Evolutionary conservation across 805 yeast species (phyloP), one percentile per base, ranked within the genome.

Genomic region (Sugiyamaella qingdaonensis): DNA sequence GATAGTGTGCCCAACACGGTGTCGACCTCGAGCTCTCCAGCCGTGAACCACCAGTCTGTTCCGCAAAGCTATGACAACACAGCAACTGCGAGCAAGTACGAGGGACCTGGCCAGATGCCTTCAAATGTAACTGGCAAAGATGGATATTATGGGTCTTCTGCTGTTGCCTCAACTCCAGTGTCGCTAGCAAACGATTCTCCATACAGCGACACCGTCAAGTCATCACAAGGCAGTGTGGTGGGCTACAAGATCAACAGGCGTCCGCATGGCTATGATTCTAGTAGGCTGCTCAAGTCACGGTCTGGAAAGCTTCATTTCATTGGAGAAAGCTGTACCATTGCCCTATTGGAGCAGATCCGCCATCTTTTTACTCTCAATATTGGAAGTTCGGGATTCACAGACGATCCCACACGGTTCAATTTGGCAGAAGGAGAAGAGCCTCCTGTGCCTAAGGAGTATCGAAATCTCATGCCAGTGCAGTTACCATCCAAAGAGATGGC

Each of bases 261-360:
- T 19, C 35, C 37, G 5, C 31, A 35, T 24, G 21, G 45, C 29
- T n/a, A 35, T n/a, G 49, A 46, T 14, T 9, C 41, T 8, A n/a
- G 70, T 24, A 62, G 74, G 41, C 55, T 73, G 19, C 51, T 74
- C 11, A 61, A 62, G 55, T 77, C 73, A 53, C 64, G 62, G 8
- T 62, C 65, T 4, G 76, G 77, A 0, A 68, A 67, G 21, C 55
- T 68, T 14, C 57, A 75, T 21, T 74, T 72, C 51, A 55, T 74
- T 48, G 78, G 78, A 8, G 78, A 75, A 51, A 68, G 74, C 31
- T 71, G 74, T 34, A 72, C 76, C 0, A 60, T 73, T 10, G 69
- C 78, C 1, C 62, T 73, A 35, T 59, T 75, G 5, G 60, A 70
- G 18, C 78, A 75, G 53, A 64, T 71, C 5, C 55, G 77, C 13